A percentile compares a stretch with the other conserved stretches of the same genome.
phyloP scores from a whole-genome alignment of 441 rosid genomes.

The Adansonia madagascariensis region DNA sequence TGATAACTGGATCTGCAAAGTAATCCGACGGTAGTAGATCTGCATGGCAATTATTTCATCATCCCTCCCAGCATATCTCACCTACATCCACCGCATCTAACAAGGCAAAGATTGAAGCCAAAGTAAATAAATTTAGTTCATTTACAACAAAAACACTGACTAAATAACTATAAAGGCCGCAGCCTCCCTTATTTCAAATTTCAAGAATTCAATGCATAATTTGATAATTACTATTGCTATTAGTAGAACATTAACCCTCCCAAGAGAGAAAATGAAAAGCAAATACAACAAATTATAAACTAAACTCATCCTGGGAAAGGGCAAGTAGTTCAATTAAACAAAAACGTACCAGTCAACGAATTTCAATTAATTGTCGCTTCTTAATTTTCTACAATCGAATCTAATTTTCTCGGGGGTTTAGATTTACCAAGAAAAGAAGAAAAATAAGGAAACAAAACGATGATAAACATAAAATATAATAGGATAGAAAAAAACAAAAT shows the following conservation, averaged over 20 bases:
- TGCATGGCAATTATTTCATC: constrained; percentile 38
- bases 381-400: neutral
- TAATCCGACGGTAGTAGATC: constrained; percentile 35
- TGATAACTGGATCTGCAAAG: constrained; percentile 35
- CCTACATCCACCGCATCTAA: constrained; percentile 26
- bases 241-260: neutral
- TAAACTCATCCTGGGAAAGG: neutral
- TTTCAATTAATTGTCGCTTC: neutral
- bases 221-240: neutral
- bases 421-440: neutral
- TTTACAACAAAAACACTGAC: neutral
- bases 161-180: neutral
- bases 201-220: neutral
- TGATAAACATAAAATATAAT: neutral
- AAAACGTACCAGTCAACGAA: neutral
- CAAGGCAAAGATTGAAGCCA: constrained; percentile 8
- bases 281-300: neutral
- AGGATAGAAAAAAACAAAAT: neutral
- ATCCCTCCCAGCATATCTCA: constrained; percentile 34
- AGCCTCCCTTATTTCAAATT: neutral
- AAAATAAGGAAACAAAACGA: neutral
- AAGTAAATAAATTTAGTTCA: constrained; percentile 14
- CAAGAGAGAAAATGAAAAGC: neutral
- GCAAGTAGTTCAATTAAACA: neutral
- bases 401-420: constrained; percentile 8